Base-by-base conservation (phyloP, 2,329 filamentous ascomycete genomes). In the Cadophora gregata region DNA sequence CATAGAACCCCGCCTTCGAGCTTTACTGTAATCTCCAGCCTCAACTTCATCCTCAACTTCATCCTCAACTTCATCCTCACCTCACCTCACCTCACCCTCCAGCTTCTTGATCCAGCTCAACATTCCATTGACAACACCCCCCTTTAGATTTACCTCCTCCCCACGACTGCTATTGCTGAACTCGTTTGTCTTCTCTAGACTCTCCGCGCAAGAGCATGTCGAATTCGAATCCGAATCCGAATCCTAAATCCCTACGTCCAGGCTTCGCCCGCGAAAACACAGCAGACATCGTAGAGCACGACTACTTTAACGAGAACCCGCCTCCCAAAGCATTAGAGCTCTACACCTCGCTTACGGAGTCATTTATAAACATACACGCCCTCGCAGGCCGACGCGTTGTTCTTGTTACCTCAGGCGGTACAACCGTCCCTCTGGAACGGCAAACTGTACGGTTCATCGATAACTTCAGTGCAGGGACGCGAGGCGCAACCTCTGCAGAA, bases 391-490 rank as follows among this genome's bases (percentile, higher is more conserved):
- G 90, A 27, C 88, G 92, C 33, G 88, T 98, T 3, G 96, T 96
- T 7, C 86, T 99, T 59, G 89, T 98, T 70, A 98, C 96, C 0
- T 98, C 95, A 0, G 96, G 96, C 65, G 96, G 96, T 67, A 99
- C 96, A 12, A 98, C 95, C 0, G 96, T 98, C 4, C 94, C 94
- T 0, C 84, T 97, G 1, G 95, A 99, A 81, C 91, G 92, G 76
- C 93, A 98, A 77, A 98, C 95, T 2, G 95, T 99, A 61, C 89
- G 93, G 67, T 98, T 97, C 82, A 97, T 99, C 79, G 96, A 99
- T 86, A 99, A 98, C 80, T 98, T 99, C 83, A 95, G 90, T 70
- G 96, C 95, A 31, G 96, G 96, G 53, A 98, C 95, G 3, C 89
- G 96, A 73, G 96, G 96, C 65, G 95, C 96, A 62, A 97, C 94